phyloP scores from a whole-genome alignment of 192 early-diverging fungal species.

The Tieghemiomyces parasiticus region DNA sequence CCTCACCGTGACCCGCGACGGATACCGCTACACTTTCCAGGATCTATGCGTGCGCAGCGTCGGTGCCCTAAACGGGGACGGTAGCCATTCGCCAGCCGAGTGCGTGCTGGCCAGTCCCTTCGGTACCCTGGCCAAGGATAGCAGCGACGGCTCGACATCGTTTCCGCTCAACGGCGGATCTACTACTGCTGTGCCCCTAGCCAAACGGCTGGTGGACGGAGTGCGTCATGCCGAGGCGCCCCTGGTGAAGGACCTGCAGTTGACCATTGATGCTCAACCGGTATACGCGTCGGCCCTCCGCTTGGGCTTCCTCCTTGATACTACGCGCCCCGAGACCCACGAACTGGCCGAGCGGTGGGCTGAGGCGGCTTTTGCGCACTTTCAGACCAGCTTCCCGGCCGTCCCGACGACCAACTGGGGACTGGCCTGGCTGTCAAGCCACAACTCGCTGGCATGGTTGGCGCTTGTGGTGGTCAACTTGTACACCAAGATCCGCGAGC shows the following conservation, averaged over 20 bases:
- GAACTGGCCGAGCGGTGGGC: constrained; percentile 30
- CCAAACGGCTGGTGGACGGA: background rate
- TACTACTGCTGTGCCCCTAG: background rate
- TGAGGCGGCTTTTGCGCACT: constrained; percentile 29
- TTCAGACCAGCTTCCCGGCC: constrained; percentile 22
- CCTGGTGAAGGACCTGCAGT: background rate
- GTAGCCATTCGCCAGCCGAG: background rate
- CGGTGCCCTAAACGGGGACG: too few species aligned
- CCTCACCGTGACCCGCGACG: background rate
- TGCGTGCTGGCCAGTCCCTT: background rate
- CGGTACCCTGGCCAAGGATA: background rate
- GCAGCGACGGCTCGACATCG: background rate
- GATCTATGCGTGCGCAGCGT: constrained; percentile 1
- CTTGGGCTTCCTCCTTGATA: constrained; percentile 38
- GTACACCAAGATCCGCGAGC: constrained; percentile 38
- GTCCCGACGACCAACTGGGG: constrained; percentile 12
- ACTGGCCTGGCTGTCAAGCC: constrained; percentile 18
- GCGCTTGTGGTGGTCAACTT: constrained; percentile 36
- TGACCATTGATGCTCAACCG: constrained; percentile 13
- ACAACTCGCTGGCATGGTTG: constrained; percentile 35
- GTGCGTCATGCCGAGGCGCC: background rate
- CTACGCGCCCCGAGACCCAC: constrained; percentile 22
- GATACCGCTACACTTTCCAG: constrained; percentile 11
- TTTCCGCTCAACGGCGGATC: too few species aligned
- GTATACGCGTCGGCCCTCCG: constrained; percentile 18